These are phyloP conservation scores for Malus asiatica DNA, from an alignment of 306 rosid genomes.

Conservation along the genomic window DNA sequence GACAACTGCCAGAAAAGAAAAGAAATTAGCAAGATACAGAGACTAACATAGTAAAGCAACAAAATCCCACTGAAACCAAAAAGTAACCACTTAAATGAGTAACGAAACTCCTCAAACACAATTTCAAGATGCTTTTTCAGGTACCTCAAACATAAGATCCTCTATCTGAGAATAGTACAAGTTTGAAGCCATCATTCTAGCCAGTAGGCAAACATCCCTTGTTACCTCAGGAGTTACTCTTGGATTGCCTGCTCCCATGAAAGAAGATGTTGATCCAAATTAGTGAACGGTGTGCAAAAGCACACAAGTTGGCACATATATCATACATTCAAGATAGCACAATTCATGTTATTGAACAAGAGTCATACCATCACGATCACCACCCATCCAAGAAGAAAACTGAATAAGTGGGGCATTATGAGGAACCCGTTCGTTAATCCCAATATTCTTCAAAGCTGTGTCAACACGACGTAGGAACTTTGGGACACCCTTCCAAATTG, in stretches of 20 bases:
- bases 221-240: slow-evolving; percentile 98
- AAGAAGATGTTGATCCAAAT: not conserved
- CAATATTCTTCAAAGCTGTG: slow-evolving; percentile 89
- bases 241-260: slow-evolving; percentile 66
- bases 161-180: slow-evolving; percentile 95
- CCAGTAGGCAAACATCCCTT: slow-evolving; percentile 91
- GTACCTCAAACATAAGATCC: slow-evolving; percentile 98
- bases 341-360: not conserved
- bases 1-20: slow-evolving; percentile 55
- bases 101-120: slow-evolving; percentile 1
- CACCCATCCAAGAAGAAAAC: slow-evolving; percentile 99
- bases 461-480: slow-evolving; percentile 91
- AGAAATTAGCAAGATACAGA: slow-evolving; percentile 4
- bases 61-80: not conserved
- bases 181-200: slow-evolving; percentile 99
- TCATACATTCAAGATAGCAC: not conserved
- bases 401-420: slow-evolving; percentile 95
- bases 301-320: not conserved
- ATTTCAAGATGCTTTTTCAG: slow-evolving; percentile 7
- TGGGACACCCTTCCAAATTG: slow-evolving; percentile 95
- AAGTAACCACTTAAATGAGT: not conserved
- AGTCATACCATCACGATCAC: slow-evolving; percentile 91
- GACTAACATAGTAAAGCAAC: not conserved
- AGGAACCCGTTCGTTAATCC: slow-evolving; percentile 86
- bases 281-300: not conserved